Evolutionary conservation across 2,329 filamentous ascomycete genomes (phyloP), one percentile per base, ranked within the genome.

Genomic region (Colletotrichum sp.): DNA sequence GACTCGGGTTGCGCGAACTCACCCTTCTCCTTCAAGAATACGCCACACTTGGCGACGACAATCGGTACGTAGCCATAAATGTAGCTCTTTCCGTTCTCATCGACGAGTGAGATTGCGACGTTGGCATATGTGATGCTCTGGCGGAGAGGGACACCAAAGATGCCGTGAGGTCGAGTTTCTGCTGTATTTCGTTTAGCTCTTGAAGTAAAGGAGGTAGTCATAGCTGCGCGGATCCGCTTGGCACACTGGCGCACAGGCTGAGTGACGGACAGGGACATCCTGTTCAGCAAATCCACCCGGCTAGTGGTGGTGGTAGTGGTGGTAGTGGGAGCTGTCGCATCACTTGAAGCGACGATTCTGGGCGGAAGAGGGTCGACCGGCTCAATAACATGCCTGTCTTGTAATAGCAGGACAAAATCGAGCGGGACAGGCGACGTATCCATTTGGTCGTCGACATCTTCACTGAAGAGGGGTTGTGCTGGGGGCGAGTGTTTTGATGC

Each of bases 1-100:
- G 49, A 9, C 49, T 16, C 69, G 62, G 36, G 44, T 30, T 63
- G 55, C 34, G 67, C 60, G 34, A 44, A 86, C 91, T 79, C 85
- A 98, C 97, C 97, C 91, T 98, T 98, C 85, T 99, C 97, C 86
- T 99, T 99, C 79, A 99, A 85, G 80, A 96, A 99, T 6, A 99
- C 96, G 78, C 97, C 97, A 84, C 97, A 99, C 85, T 99, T 99
- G 44, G 97, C 97, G 70, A 99, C 96, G 59, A 99, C 96, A 79
- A 99, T 99, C 21, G 97, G 97, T 9, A 99, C 96, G 82, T 99
- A 99, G 82, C 97, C 97, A 84, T 99, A 99, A 70, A 99, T 98
- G 85, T 98, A 99, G 86, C 95, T 98, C 84, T 97, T 93, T 36
- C 96, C 96, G 79, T 97, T 91, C 79, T 96, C 95, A 83, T 99